Evolutionary conservation across 2,329 filamentous ascomycete species (phyloP), one percentile per base, ranked within the genome.

Genomic region (Pseudopyrenochaeta lycopersici): DNA sequence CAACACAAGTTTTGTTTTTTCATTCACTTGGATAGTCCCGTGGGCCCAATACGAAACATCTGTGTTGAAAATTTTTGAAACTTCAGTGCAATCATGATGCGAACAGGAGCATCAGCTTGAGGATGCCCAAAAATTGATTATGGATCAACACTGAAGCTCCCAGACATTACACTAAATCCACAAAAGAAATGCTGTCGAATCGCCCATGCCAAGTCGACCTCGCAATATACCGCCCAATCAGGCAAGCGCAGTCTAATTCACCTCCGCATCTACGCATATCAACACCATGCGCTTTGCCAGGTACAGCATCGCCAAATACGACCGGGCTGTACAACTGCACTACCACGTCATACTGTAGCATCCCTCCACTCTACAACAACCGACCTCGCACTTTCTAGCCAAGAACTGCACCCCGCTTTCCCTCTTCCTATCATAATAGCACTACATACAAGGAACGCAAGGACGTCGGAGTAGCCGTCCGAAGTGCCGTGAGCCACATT

Each of bases 401-500:
- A 68, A 66, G 63, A 54, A 44, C 52, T 49, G 56, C 52, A 56
- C 60, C 67, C 67, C 68, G 60, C 66, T 66, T 64, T 61, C 53
- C 55, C 38, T 42, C 32, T 39, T 48, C 41, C 31, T 36, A 45
- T 42, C 49, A 54, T 54, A 31, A 58, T 44, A 54, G 51, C 42
- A 27, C 41, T 48, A 29, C 42, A 52, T 39, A 39, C 20, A 3
- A 39, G 11, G 20, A 27, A 39, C 20, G 36, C 14, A 39, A 31
- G 23, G 43, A 12, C 30, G 33, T 35, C 49, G 44, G 51, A 49
- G 33, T 42, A 49, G 46, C 59, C 50, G 46, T 50, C 54, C 49
- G 57, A 7, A 23, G 20, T 27, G 14, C 36, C 36, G 18, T 39
- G 11, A 39, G 36, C 14, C 36, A 39, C 36, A 23, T 12, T n/a